Conservation (phyloP, 2,329 filamentous ascomycete genomes). For the Neopestalotiopsis clavispora region DNA sequence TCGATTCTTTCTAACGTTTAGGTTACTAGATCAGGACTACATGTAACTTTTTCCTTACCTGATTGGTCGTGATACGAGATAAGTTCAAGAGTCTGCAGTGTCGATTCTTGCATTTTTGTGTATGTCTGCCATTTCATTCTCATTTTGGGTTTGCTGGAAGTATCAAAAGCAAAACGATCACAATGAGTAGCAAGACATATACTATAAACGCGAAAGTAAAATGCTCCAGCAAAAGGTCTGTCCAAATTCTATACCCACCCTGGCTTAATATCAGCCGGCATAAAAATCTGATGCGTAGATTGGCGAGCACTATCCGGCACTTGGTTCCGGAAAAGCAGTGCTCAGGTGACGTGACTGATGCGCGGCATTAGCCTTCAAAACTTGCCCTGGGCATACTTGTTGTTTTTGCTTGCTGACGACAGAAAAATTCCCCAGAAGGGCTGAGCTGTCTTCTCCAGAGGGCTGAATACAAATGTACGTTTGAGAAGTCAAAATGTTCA, state of each 20-base stretch:
- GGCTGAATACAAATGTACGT: not conserved
- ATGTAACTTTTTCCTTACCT: not conserved
- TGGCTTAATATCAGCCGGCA: not conserved
- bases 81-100: not conserved
- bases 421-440: not conserved
- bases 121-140: not conserved
- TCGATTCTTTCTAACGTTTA: not conserved
- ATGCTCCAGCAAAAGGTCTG: not conserved
- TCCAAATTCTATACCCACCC: not conserved
- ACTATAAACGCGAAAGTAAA: too few species aligned
- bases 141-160: not conserved
- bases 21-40: not conserved
- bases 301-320: slow-evolving; percentile 1
- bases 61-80: slow-evolving; percentile 1
- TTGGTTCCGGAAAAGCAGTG: not conserved
- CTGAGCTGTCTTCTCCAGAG: not conserved
- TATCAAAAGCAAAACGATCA: not conserved
- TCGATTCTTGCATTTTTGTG: not conserved
- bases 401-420: not conserved
- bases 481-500: not conserved
- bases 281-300: not conserved
- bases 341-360: not conserved
- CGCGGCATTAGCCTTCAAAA: not conserved
- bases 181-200: not conserved
- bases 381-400: not conserved